Evolutionary conservation across 805 yeast species (phyloP), one percentile per base, ranked within the genome.

Genomic region (Lipomyces spencermartinsiae): DNA sequence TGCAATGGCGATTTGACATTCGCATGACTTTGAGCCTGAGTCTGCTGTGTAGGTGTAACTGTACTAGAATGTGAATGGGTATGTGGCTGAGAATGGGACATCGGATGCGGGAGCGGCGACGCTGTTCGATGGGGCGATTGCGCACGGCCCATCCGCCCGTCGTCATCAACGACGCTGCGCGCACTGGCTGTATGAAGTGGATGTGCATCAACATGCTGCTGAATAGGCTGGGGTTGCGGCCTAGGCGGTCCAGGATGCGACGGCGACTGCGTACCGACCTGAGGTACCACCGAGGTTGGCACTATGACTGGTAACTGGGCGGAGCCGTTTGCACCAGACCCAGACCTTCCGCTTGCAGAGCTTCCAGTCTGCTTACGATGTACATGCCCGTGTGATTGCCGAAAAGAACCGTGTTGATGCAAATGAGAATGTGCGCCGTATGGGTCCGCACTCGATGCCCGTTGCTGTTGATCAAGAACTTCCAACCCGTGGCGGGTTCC

Each of bases 1-100:
- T 68, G 71, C 37, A 62, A 61, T 19, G 71, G 62, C n/a, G 67
- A 62, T 35, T 62, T 62, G 16, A 16, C 49, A 54, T 61, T 62
- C 22, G 14, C 53, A 14, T n/a, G 55, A 25, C 33, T 14, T 31
- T 60, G 67, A 12, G 43, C 35, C 39, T 49, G 58, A 0, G 58
- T 16, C 29, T 55, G 31, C 34, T 31, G 34, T 6, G 31, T 53
- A 25, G 56, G 63, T 25, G 60, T 58, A 19, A 6, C 22, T 9
- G 60, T 33, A 5, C 19, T 58, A 1, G 65, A 16, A 39, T 61
- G 68, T 10, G 46, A 19, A 57, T 57, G 60, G n/a, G 22, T 8
- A 22, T 25, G 49, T 1, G 49, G 22, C 8, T 16, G 43, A 37
- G 12, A 12, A 37, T 37, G 49, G 6, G 49, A 16, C 22, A 16